Conservation (phyloP, 106 monocot genomes). For the Alisma plantagoaquatica region DNA sequence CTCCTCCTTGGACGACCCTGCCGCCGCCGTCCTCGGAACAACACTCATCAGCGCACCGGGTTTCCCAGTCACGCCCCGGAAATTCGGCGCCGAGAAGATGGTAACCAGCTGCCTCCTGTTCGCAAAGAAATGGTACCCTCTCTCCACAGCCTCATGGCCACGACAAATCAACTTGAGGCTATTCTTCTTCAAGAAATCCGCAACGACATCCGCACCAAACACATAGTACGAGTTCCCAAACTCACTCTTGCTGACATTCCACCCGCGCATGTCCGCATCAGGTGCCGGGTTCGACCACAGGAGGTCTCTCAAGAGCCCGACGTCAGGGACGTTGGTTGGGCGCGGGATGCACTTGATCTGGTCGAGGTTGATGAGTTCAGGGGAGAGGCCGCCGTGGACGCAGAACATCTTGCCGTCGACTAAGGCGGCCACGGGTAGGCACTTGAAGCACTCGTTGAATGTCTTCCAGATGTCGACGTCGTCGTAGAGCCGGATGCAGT, state of each 20-base stretch:
- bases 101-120: not conserved
- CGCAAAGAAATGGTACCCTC: not conserved
- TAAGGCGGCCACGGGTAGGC: constrained; percentile 40
- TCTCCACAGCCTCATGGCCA: constrained; percentile 19
- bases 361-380: constrained; percentile 29
- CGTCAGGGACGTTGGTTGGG: constrained; percentile 39
- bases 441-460: constrained; percentile 41
- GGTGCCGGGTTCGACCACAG: constrained; percentile 44
- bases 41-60: too few species aligned
- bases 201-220: constrained; percentile 33
- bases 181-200: constrained; percentile 33
- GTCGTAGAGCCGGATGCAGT: constrained; percentile 35
- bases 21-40: too few species aligned
- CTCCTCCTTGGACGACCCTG: too few species aligned
- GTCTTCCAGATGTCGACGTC: constrained; percentile 32
- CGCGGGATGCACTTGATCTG: constrained; percentile 28
- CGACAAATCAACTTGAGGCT: constrained; percentile 43
- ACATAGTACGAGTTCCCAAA: constrained; percentile 36
- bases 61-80: too few species aligned
- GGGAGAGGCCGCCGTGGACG: constrained; percentile 52
- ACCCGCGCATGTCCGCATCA: constrained; percentile 21
- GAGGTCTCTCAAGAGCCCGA: constrained; percentile 41
- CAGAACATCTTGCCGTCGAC: constrained; percentile 40
- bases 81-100: not conserved
- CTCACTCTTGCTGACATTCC: constrained; percentile 32